These are phyloP conservation scores for Rhynchosporium graminicola DNA, from an alignment of 2,329 filamentous ascomycete genomes.

Conservation along the genomic window DNA sequence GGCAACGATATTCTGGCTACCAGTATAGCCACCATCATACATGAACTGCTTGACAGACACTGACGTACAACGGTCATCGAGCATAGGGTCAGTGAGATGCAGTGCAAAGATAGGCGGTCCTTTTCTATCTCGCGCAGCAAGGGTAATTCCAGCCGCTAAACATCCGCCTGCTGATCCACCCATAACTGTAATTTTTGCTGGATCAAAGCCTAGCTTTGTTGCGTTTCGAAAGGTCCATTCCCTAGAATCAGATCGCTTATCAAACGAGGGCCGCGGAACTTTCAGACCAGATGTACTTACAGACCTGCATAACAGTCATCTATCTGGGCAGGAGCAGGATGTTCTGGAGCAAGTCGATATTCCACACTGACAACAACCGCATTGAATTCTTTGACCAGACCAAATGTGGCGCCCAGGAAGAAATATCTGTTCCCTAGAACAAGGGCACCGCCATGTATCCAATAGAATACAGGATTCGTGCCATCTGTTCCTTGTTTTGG, in stretches of 20 bases:
- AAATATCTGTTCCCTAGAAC: slow-evolving; percentile 9
- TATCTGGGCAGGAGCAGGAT: slow-evolving; percentile 3
- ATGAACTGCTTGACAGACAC: slow-evolving; percentile 38
- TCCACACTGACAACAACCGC: slow-evolving; percentile 10
- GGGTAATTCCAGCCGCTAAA: slow-evolving; percentile 53
- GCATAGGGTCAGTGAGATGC: slow-evolving; percentile 46
- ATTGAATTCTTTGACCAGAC: slow-evolving; percentile 2
- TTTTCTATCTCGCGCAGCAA: slow-evolving; percentile 48
- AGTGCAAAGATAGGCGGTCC: slow-evolving; percentile 43
- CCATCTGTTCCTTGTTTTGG: neutral
- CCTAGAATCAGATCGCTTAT: neutral
- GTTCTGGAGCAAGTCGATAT: slow-evolving; percentile 12
- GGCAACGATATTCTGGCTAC: slow-evolving; percentile 37
- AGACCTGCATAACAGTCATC: slow-evolving; percentile 9
- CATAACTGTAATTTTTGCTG: slow-evolving; percentile 52
- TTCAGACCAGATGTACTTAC: neutral
- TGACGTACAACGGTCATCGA: slow-evolving; percentile 43
- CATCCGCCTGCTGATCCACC: slow-evolving; percentile 60
- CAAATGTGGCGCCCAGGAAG: neutral
- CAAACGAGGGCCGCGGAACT: no score
- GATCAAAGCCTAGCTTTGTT: slow-evolving; percentile 44
- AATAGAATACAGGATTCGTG: neutral
- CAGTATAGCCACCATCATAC: slow-evolving; percentile 40
- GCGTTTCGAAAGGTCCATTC: slow-evolving; percentile 46
- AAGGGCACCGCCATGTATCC: slow-evolving; percentile 11